A percentile compares a stretch with the other conserved stretches of the same genome.
Conservation (phyloP, 2,329 filamentous ascomycete genomes). For the Pochonia chlamydosporia region DNA sequence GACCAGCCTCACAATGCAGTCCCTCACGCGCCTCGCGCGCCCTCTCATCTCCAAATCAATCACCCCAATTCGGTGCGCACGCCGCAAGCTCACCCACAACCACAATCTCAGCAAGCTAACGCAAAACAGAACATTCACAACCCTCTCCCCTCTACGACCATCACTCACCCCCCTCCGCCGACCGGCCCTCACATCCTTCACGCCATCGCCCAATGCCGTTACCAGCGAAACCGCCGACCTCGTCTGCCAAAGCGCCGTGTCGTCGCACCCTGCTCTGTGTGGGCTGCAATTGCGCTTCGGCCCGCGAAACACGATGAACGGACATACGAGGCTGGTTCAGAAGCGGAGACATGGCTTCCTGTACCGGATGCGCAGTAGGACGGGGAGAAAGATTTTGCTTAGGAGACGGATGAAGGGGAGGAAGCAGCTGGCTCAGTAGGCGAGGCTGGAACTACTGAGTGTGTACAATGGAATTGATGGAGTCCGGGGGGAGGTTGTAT, state of each 20-base stretch:
- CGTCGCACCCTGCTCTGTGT: conserved; percentile 46
- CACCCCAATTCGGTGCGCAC: conserved; percentile 17
- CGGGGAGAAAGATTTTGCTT: conserved; percentile 46
- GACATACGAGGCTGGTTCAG: conserved; percentile 48
- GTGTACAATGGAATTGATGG: too few relatives aligned
- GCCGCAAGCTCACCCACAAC: not conserved
- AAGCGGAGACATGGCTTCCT: conserved; percentile 56
- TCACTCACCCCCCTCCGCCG: conserved; percentile 31
- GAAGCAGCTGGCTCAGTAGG: conserved; percentile 30
- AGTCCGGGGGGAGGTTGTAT: not conserved
- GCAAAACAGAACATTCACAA: conserved; percentile 38
- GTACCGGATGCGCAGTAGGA: conserved; percentile 41
- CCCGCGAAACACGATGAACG: conserved; percentile 52
- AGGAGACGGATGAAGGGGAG: conserved; percentile 49
- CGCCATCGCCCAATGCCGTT: conserved; percentile 18
- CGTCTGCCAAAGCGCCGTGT: conserved; percentile 38
- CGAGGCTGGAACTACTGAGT: too few relatives aligned
- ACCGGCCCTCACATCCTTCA: conserved; percentile 24
- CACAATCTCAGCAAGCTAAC: not conserved
- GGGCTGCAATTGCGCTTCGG: conserved; percentile 51
- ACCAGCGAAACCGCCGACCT: conserved; percentile 32
- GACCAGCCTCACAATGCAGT: conserved; percentile 14
- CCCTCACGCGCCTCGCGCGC: conserved; percentile 24
- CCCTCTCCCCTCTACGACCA: conserved; percentile 45
- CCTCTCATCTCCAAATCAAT: conserved; percentile 19